Conservation (phyloP, 2,329 filamentous ascomycete genomes). For the Fusarium staphyleae region DNA sequence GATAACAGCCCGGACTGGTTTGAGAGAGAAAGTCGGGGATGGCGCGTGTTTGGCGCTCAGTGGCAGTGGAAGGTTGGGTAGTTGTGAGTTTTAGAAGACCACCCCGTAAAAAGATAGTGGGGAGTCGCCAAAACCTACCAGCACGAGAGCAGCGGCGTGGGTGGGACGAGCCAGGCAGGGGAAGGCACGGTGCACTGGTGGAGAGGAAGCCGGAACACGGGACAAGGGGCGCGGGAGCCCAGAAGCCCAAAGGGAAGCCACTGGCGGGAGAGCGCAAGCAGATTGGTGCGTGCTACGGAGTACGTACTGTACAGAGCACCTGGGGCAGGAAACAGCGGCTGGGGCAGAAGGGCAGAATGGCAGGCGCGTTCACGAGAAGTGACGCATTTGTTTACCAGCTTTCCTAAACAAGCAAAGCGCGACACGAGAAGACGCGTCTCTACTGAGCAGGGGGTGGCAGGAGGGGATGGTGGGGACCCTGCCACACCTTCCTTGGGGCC, state of each 20-base stretch:
- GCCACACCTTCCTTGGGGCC: conserved; percentile 19
- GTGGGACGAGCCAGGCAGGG: conserved; percentile 18
- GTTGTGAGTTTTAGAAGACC: conserved; percentile 8
- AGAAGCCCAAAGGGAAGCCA: conserved; percentile 15
- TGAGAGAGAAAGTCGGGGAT: conserved; percentile 30
- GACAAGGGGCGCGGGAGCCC: conserved; percentile 22
- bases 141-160: conserved; percentile 1
- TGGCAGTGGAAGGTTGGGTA: conserved; percentile 25
- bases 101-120: conserved; percentile 27
- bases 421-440: conserved; percentile 46
- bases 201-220: conserved; percentile 25
- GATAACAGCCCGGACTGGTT: conserved; percentile 29
- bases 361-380: conserved; percentile 36
- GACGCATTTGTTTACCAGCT: conserved; percentile 50
- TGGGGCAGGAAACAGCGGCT: conserved; percentile 28
- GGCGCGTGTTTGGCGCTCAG: conserved; percentile 36
- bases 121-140: conserved; percentile 18
- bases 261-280: conserved; percentile 6
- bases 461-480: conserved; percentile 24
- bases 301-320: conserved; percentile 1
- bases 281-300: conserved; percentile 20
- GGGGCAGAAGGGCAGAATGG: conserved; percentile 8
- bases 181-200: conserved; percentile 9
- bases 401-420: conserved; percentile 42
- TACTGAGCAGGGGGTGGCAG: conserved; percentile 34